These are phyloP conservation scores for Kuraishia ogatae DNA, from an alignment of 805 yeast species.

Conservation along the genomic window DNA sequence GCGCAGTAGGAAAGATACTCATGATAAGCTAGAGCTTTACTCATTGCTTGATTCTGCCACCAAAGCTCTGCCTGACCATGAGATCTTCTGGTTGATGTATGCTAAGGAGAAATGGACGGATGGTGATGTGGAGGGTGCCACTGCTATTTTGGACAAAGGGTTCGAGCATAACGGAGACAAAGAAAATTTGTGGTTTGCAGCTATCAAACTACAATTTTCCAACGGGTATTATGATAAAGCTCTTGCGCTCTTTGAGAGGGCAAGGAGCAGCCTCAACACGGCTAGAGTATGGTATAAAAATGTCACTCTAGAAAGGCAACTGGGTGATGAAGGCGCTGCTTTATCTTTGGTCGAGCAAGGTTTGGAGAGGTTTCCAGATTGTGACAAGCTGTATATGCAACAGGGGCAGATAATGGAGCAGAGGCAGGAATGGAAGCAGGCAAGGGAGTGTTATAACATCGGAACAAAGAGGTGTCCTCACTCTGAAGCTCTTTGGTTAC, in stretches of 20 bases:
- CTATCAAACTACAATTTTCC: slow-evolving; percentile 50
- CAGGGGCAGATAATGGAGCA: slow-evolving; percentile 44
- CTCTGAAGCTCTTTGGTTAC: slow-evolving; percentile 43
- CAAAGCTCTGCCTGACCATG: slow-evolving; percentile 35
- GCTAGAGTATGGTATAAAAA: slow-evolving; percentile 57
- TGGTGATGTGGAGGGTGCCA: slow-evolving; percentile 41
- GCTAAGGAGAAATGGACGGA: slow-evolving; percentile 61
- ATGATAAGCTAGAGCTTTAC: slow-evolving; percentile 21
- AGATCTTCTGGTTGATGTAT: slow-evolving; percentile 54
- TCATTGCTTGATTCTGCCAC: slow-evolving; percentile 47
- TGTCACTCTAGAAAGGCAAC: slow-evolving; percentile 39
- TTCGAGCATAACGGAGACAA: slow-evolving; percentile 30
- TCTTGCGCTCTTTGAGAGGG: slow-evolving; percentile 26
- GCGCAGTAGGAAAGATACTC: background rate
- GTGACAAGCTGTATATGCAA: slow-evolving; percentile 51
- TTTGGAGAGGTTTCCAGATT: slow-evolving; percentile 35
- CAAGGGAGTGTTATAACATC: slow-evolving; percentile 35
- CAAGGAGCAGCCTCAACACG: slow-evolving; percentile 26
- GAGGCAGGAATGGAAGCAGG: slow-evolving; percentile 22
- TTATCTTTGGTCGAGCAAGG: slow-evolving; percentile 35
- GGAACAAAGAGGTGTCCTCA: slow-evolving; percentile 44
- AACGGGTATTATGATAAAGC: slow-evolving; percentile 30
- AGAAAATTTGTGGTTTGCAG: slow-evolving; percentile 62
- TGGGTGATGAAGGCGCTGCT: slow-evolving; percentile 27
- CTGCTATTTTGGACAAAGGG: slow-evolving; percentile 42